Conservation (phyloP, 176 grass and related monocot genomes). For the Lolium perenne region DNA sequence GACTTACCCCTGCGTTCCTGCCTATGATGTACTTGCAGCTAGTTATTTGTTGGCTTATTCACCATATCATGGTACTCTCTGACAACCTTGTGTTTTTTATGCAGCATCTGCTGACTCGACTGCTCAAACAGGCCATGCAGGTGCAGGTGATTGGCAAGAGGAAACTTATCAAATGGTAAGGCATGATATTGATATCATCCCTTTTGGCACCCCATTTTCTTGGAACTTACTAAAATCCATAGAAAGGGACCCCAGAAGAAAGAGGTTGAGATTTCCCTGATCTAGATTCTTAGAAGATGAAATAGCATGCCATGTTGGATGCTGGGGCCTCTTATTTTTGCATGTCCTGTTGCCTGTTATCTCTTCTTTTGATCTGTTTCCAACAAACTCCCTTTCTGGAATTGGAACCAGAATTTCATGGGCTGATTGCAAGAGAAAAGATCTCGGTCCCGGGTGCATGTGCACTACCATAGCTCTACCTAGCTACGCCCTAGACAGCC, state of each 20-base stretch:
- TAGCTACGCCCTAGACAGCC: background rate
- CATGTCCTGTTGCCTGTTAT: no score
- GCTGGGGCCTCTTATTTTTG: no score
- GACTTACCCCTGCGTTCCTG: background rate
- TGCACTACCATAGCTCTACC: no score
- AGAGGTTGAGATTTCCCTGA: background rate
- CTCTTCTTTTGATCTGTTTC: no score
- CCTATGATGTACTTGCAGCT: constrained; percentile 8
- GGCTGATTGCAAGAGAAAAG: no score
- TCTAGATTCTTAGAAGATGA: background rate
- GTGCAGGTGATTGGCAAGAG: constrained; percentile 68
- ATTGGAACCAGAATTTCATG: no score
- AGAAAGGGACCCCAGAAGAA: background rate
- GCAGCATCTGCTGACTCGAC: constrained; percentile 84
- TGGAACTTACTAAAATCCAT: background rate
- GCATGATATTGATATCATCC: constrained; percentile 14
- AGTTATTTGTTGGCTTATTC: constrained; percentile 46
- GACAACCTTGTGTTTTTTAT: constrained; percentile 44
- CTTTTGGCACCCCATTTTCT: background rate
- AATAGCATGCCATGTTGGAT: no score
- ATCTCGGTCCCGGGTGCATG: no score
- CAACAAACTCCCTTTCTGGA: no score
- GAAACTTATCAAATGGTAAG: constrained; percentile 83
- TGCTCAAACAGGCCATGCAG: constrained; percentile 74
- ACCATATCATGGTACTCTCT: constrained; percentile 31